Percentiles rank a stretch among this genome's conserved stretches.
Evolutionary conservation across 1,284 basidiomycete species (phyloP).

Genomic region (Leccinum griseonigrum): DNA sequence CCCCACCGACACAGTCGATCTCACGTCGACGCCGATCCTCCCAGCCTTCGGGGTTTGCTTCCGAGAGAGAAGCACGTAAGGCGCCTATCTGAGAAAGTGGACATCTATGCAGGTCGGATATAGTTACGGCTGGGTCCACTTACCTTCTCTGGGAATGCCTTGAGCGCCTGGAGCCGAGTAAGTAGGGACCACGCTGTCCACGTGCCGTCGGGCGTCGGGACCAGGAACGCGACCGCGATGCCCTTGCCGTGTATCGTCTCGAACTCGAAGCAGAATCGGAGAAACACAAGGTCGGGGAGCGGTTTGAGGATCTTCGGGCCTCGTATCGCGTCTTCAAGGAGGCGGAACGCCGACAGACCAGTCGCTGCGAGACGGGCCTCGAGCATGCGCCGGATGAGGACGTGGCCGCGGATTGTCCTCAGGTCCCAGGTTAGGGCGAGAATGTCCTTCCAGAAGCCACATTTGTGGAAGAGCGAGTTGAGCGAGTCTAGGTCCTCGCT

Average conservation of each 20-base stretch:
- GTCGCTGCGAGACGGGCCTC: constrained; percentile 15
- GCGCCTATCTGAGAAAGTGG: constrained; percentile 12
- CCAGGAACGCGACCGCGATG: constrained; percentile 17
- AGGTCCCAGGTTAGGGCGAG: constrained; percentile 31
- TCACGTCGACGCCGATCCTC: constrained; percentile 14
- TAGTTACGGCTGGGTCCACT: neutral
- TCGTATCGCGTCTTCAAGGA: constrained; percentile 14
- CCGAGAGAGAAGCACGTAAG: neutral
- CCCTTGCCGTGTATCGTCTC: constrained; percentile 26
- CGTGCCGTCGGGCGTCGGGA: neutral
- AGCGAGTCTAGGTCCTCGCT: constrained; percentile 19
- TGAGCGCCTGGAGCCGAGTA: constrained; percentile 42
- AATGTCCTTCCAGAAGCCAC: constrained; percentile 31
- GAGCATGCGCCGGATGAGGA: constrained; percentile 19
- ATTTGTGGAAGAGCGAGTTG: constrained; percentile 19
- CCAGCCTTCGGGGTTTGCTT: neutral
- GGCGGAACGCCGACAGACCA: constrained; percentile 12
- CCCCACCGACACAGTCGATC: constrained; percentile 12
- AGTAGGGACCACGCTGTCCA: neutral
- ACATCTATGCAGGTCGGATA: neutral
- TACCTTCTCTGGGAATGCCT: constrained; percentile 39
- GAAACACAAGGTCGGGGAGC: constrained; percentile 8
- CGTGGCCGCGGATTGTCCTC: constrained; percentile 23
- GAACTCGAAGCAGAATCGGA: constrained; percentile 26
- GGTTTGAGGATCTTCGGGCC: constrained; percentile 20